These are phyloP conservation scores for Musa schizocarpa DNA, from an alignment of 176 grass and related monocot genomes.

Conservation along the genomic window DNA sequence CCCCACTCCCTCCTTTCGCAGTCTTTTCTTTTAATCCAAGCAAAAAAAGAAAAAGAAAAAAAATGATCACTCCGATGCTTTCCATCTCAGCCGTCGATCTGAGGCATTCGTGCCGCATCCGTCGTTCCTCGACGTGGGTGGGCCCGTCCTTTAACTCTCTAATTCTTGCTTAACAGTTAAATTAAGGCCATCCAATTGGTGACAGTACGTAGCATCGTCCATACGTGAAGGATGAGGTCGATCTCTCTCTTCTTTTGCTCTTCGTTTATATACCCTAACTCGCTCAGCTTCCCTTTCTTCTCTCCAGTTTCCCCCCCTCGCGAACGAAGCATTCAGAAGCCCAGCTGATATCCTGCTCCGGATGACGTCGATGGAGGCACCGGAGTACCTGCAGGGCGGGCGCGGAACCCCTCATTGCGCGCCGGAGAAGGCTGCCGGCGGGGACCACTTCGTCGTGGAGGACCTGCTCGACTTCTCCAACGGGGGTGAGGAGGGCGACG, in stretches of 20 bases:
- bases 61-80: neutral
- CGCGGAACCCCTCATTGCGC: conserved; percentile 9
- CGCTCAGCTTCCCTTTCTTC: neutral
- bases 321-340: neutral
- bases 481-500: conserved; percentile 38
- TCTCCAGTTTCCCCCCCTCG: neutral
- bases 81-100: neutral
- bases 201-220: too few relatives aligned
- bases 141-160: too few relatives aligned
- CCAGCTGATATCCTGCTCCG: neutral
- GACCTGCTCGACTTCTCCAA: conserved; percentile 71
- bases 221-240: too few relatives aligned
- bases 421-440: conserved; percentile 41
- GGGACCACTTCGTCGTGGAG: conserved; percentile 61
- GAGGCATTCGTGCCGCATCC: neutral
- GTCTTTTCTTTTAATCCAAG: neutral
- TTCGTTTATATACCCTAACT: neutral
- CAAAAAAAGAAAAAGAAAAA: neutral
- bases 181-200: too few relatives aligned
- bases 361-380: conserved; percentile 4
- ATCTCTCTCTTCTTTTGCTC: neutral
- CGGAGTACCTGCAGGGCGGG: conserved; percentile 28
- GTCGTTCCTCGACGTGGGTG: neutral
- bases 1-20: neutral
- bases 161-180: too few relatives aligned